Evolutionary conservation across 352 stramenopile genomes (phyloP), one percentile per base, ranked within the genome.

Genomic region (Thalassiosira ordinaria): DNA sequence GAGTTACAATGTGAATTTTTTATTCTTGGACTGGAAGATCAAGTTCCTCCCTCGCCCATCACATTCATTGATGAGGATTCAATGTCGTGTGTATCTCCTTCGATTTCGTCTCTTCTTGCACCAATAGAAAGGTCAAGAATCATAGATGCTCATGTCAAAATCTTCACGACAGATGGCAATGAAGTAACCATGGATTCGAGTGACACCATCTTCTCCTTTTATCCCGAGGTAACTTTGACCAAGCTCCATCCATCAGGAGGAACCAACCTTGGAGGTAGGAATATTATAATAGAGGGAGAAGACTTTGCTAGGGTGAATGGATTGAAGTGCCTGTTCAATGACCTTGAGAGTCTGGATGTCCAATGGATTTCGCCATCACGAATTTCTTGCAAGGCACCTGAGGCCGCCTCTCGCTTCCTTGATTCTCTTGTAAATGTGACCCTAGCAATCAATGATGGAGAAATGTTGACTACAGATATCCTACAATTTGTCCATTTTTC

Each of bases 401-500:
- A 39, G 47, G 20, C 18, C 49, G 22, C 24, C 52, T 64, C 14
- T 62, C 46, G 22, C 14, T 61, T 27, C 14, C 26, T 64, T n/a
- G n/a, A n/a, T n/a, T n/a, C n/a, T n/a, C n/a, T n/a, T n/a, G n/a
- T n/a, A n/a, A n/a, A n/a, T n/a, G n/a, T n/a, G n/a, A n/a, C n/a
- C n/a, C n/a, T n/a, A n/a, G n/a, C n/a, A n/a, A n/a, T n/a, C n/a
- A n/a, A n/a, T n/a, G n/a, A n/a, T n/a, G 49, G 18, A 26, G 49
- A 73, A 1, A 39, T 26, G 33, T 16, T 69, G 27, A 35, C 39
- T 33, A n/a, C 41, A 20, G 4, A 22, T 61, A 16, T 1, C 22
- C 62, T 75, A 26, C 11, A 62, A 29, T 70, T 59, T 26, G 20
- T 75, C 44, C 71, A 75, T 27, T 31, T 74, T 55, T 53, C 72